Base-by-base conservation (phyloP, 148 eudicot genomes). In the Silene uniflora region DNA sequence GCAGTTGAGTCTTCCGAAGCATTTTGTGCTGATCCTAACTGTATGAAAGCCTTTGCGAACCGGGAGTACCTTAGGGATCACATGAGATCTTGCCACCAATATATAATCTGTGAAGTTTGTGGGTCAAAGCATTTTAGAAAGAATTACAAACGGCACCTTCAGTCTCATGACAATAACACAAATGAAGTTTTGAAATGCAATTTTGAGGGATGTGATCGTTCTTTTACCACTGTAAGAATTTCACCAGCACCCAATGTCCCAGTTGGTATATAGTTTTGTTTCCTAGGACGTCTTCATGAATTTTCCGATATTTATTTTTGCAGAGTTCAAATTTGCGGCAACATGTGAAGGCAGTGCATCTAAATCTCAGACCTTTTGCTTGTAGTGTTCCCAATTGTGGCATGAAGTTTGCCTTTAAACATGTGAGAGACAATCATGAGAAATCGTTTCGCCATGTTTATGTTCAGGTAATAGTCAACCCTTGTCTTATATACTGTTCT, bases 401-500 rank as follows among this genome's bases (percentile, higher is more conserved):
- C 73, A 85, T 81, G 97, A 89, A 82, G 67, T 96, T 96, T 67
- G 46, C 92, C 13, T 92, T 88, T 85, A 96, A 92, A 84, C 99
- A 96, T 56, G 99, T 92, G 69, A 91, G 94, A 76, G 93, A 92
- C 74, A 89, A 91, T 25, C 99, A 92, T 16, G 99, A 96, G 81
- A 87, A 88, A 75, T 73, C 94, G 10, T 79, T 77, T n/a, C 80
- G 88, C 81, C 98, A 92, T 79, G 72, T 84, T 13, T 92, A 84
- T 80, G 84, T 78, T 5, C 87, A 18, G 65, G 97, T 94, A 86
- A 81, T 81, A n/a, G 2, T 52, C 67, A 19, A 6, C 6, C 29
- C 27, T 17, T 2, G 44, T 39, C 44, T 39, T 39, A 39, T 39
- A 39, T 39, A 39, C 44, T 39, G 44, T 39, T 39, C 10, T 39